These are phyloP conservation scores for Eucalyptus sp. DNA, from an alignment of 345 rosid genomes.

Conservation along the genomic window DNA sequence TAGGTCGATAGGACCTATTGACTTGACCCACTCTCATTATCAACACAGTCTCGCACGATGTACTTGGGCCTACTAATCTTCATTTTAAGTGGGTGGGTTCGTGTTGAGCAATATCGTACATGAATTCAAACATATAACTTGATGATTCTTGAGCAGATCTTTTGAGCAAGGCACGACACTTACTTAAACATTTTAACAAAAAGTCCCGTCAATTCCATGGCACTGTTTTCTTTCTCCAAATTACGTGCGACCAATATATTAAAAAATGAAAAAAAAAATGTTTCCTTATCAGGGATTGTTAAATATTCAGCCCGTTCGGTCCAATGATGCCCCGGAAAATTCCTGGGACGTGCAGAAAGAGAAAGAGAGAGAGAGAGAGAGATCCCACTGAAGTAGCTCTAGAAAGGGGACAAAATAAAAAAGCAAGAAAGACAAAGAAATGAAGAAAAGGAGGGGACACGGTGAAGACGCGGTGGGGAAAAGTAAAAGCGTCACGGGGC, in stretches of 20 bases:
- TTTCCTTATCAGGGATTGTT: neutral
- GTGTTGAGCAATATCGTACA: neutral
- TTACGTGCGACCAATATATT: neutral
- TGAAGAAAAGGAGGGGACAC: neutral
- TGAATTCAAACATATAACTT: neutral
- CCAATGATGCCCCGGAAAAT: neutral
- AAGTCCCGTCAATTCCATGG: neutral
- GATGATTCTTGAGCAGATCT: neutral
- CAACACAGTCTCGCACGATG: neutral
- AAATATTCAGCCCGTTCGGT: neutral
- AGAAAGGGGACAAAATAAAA: neutral
- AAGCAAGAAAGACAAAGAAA: neutral
- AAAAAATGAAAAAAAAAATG: too few species aligned
- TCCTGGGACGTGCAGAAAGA: neutral
- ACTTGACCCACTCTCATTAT: neutral
- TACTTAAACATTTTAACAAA: neutral
- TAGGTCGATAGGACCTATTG: neutral
- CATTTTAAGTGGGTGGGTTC: neutral
- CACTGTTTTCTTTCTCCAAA: neutral
- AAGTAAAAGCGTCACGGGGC: neutral
- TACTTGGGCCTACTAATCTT: neutral
- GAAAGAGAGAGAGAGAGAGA: too few species aligned
- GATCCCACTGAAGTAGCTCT: neutral
- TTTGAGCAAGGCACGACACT: neutral
- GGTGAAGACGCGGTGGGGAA: neutral